Evolutionary conservation across 352 stramenopile genomes (phyloP).

Genomic region (Phytophthora tentaculata): DNA sequence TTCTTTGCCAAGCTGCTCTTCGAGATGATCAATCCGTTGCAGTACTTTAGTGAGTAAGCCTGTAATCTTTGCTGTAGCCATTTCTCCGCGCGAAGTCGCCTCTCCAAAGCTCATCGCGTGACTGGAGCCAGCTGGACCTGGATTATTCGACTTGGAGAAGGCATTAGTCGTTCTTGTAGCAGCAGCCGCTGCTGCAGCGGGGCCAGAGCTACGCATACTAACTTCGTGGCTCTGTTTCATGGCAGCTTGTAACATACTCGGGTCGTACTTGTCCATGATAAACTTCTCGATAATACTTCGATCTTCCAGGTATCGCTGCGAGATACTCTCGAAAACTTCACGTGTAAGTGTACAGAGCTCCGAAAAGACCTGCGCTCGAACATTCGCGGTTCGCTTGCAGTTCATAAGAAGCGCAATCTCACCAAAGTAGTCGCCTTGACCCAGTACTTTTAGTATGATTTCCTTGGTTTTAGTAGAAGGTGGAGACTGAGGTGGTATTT

Average conservation of each 20-base stretch:
- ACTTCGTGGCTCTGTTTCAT: slow-evolving; percentile 82
- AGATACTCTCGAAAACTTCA: slow-evolving; percentile 82
- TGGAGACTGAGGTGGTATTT: not conserved
- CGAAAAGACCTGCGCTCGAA: slow-evolving; percentile 72
- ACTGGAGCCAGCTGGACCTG: not conserved
- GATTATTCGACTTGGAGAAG: not conserved
- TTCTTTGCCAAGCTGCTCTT: slow-evolving; percentile 56
- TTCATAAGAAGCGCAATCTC: slow-evolving; percentile 87
- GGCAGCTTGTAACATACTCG: slow-evolving; percentile 69
- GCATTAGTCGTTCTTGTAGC: slow-evolving; percentile 8
- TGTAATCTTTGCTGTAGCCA: slow-evolving; percentile 31
- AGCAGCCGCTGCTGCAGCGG: slow-evolving; percentile 17
- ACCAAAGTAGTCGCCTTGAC: slow-evolving; percentile 82
- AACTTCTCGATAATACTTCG: slow-evolving; percentile 85
- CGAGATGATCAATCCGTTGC: slow-evolving; percentile 54
- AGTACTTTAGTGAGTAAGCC: slow-evolving; percentile 57
- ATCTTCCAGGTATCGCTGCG: slow-evolving; percentile 76
- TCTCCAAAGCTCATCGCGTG: slow-evolving; percentile 30
- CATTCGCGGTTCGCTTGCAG: slow-evolving; percentile 84
- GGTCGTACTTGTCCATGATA: slow-evolving; percentile 88
- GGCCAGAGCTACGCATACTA: slow-evolving; percentile 46
- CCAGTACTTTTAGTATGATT: slow-evolving; percentile 69
- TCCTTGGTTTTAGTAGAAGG: slow-evolving; percentile 42
- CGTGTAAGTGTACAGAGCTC: slow-evolving; percentile 80
- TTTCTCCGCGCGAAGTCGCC: slow-evolving; percentile 11